Evolutionary conservation across 345 rosid species (phyloP).

Genomic region (Murraya paniculata): DNA sequence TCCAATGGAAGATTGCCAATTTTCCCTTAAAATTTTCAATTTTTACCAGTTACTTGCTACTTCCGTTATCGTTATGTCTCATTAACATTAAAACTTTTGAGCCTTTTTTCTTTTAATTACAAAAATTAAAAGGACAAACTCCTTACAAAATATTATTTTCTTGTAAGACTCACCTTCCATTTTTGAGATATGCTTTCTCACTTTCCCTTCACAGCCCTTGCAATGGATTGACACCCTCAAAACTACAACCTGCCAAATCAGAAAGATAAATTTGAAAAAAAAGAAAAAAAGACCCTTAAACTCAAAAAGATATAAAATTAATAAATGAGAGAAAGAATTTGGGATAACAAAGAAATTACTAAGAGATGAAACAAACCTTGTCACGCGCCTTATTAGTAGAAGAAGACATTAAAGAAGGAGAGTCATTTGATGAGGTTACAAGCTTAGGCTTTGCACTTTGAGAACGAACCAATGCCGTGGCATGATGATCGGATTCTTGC

Average conservation of each 20-base stretch:
- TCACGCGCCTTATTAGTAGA: slow-evolving; percentile 43
- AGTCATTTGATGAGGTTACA: slow-evolving; percentile 1
- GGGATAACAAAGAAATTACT: not conserved
- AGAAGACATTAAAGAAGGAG: slow-evolving; percentile 36
- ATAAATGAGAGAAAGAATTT: not conserved
- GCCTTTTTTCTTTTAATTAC: too few species aligned
- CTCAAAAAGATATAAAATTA: not conserved
- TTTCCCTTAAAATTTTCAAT: too few species aligned
- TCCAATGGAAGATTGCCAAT: too few species aligned
- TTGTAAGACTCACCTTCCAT: slow-evolving; percentile 62
- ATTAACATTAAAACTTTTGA: too few species aligned
- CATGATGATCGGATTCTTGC: slow-evolving; percentile 34
- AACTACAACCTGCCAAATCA: slow-evolving; percentile 63
- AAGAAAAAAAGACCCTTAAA: not conserved
- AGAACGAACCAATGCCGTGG: slow-evolving; percentile 35
- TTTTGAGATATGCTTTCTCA: slow-evolving; percentile 82
- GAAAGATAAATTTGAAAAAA: too few species aligned
- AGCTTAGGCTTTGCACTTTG: slow-evolving; percentile 22
- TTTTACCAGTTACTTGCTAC: too few species aligned
- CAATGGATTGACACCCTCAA: slow-evolving; percentile 89
- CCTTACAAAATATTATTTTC: not conserved
- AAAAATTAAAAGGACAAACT: too few species aligned
- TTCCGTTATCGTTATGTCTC: too few species aligned
- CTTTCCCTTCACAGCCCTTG: slow-evolving; percentile 96
- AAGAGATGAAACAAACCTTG: slow-evolving; percentile 41